Evolutionary conservation across 371 early-diverging fungal genomes (phyloP), one percentile per base, ranked within the genome.

Genomic region (Haplosporangium sp.): DNA sequence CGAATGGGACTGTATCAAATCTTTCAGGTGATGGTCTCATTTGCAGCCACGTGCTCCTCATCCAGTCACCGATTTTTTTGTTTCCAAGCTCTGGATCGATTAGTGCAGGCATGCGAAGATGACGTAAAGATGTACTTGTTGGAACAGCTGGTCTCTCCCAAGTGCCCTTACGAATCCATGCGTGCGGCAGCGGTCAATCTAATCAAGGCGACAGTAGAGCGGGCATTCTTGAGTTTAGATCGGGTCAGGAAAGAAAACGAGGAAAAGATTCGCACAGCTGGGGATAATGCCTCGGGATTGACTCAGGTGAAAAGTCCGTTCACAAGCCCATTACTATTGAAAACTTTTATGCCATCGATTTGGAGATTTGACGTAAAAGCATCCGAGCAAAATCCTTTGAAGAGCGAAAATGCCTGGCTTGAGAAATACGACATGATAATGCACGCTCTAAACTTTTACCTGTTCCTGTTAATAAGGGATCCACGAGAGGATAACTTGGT

Each of bases 401-500:
- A 61, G 59, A 56, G 66, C 34, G 81, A 79, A 45, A 53, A 68
- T 2, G 71, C 65, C 0, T 79, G 81, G 81, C 39, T 35, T 70
- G 77, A 85, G 40, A 82, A 82, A 13, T 85, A 83, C 56, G 78
- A 65, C 40, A 61, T 78, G 50, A 66, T 81, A 6, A 85, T 85
- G 84, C 85, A 87, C 40, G 76, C 83, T 0, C 67, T 87, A 0
- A 85, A 84, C 58, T 69, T 85, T 57, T 87, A 87, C 59, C 57
- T 86, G 62, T 86, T 77, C 69, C 40, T 86, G 48, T 74, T 86
- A 42, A 82, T 79, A 59, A 72, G 72, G n/a, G 84, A 85, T 53
- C 19, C 58, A 20, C 19, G 45, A 11, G 61, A 76, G 3, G 85
- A 83, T 27, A 71, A 79, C 34, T 13, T 79, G 74, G 78, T 77